Evolutionary conservation across 2,329 filamentous ascomycete genomes (phyloP).

Genomic region (Harringtonia aguacate): DNA sequence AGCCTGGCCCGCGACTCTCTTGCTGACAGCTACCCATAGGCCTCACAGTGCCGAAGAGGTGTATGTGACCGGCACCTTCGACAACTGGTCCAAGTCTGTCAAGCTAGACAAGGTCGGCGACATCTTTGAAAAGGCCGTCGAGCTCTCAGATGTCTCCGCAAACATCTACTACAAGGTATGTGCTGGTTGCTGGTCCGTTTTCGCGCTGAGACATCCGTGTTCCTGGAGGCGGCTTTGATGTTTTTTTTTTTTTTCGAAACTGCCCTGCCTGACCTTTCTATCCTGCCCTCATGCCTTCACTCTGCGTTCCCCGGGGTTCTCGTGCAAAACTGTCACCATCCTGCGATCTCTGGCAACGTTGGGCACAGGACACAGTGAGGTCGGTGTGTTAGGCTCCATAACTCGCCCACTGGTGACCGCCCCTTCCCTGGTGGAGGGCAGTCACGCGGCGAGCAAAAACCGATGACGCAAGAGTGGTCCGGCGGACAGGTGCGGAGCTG

Average conservation of each 20-base stretch:
- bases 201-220: not conserved
- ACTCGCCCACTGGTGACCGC: too few relatives aligned
- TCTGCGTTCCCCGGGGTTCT: too few relatives aligned
- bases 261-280: too few relatives aligned
- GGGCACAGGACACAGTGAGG: too few relatives aligned
- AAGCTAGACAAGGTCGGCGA: conserved; percentile 67
- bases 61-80: conserved; percentile 91
- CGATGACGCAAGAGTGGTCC: not conserved
- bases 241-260: not conserved
- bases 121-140: conserved; percentile 71
- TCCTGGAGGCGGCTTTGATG: not conserved
- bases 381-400: too few relatives aligned
- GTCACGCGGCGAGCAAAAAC: not conserved
- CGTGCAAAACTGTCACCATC: too few relatives aligned
- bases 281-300: too few relatives aligned
- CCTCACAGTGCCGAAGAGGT: conserved; percentile 75
- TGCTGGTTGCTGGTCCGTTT: conserved; percentile 10
- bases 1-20: not conserved
- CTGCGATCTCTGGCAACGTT: too few relatives aligned
- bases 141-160: conserved; percentile 50
- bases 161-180: conserved; percentile 94
- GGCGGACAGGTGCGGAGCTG: too few relatives aligned
- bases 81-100: conserved; percentile 83
- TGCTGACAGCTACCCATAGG: conserved; percentile 38
- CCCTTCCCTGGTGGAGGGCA: too few relatives aligned